phyloP scores from a whole-genome alignment of 177 flowering plant species.

The Vitis hybrid region DNA sequence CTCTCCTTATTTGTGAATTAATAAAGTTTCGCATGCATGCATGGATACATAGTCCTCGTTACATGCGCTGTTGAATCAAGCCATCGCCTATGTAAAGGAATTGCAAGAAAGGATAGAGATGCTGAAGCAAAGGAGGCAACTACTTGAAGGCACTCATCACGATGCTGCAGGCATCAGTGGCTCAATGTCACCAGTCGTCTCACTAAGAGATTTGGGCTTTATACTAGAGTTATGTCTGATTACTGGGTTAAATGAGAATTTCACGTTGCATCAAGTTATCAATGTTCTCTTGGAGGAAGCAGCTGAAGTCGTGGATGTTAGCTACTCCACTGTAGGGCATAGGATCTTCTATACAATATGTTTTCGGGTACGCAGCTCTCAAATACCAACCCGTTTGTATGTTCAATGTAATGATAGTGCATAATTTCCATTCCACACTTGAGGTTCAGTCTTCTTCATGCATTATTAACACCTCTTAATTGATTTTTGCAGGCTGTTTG shows the following conservation, averaged over 20 bases:
- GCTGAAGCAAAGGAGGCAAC: background rate
- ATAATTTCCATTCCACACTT: too few species aligned
- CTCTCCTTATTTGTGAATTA: too few species aligned
- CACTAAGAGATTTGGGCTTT: constrained; percentile 15
- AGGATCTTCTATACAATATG: constrained; percentile 23
- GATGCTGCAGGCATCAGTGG: background rate
- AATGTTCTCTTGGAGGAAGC: constrained; percentile 26
- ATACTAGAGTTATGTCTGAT: constrained; percentile 20
- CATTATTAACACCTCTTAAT: background rate
- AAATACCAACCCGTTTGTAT: too few species aligned
- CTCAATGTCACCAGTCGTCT: constrained; percentile 8
- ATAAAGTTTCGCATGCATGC: too few species aligned
- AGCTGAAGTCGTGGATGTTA: constrained; percentile 26
- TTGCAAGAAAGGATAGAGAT: too few species aligned
- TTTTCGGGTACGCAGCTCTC: constrained; percentile 16
- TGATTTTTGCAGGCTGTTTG: constrained; percentile 2
- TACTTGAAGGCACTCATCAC: background rate
- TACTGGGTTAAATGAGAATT: constrained; percentile 13
- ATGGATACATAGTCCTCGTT: too few species aligned
- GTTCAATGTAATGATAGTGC: too few species aligned
- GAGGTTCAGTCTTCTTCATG: too few species aligned
- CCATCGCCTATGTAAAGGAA: too few species aligned
- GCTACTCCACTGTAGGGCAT: constrained; percentile 19
- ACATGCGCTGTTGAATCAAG: too few species aligned
- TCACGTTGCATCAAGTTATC: constrained; percentile 22